Percentiles rank a stretch among this genome's conserved stretches.
These are phyloP conservation scores for Cordyceps tenuipes DNA, from an alignment of 2,329 filamentous ascomycete species.

Conservation along the genomic window DNA sequence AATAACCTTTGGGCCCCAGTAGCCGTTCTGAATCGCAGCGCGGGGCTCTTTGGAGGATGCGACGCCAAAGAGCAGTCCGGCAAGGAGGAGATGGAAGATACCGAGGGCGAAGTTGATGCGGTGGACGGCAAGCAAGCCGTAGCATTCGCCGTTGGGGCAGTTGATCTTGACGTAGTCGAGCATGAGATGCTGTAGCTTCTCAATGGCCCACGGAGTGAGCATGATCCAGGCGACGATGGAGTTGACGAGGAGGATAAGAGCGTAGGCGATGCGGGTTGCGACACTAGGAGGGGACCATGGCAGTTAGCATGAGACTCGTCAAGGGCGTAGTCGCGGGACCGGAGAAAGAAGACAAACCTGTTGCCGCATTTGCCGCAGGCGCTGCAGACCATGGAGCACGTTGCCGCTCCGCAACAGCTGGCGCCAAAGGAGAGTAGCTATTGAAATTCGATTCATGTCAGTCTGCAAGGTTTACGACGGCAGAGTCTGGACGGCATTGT, in stretches of 20 bases:
- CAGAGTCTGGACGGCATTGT: neutral
- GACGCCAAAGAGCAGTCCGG: slow-evolving; percentile 77
- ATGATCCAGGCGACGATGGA: slow-evolving; percentile 97
- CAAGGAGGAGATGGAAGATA: slow-evolving; percentile 83
- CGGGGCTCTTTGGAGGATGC: slow-evolving; percentile 78
- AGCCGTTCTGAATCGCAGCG: slow-evolving; percentile 91
- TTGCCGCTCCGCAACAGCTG: slow-evolving; percentile 93
- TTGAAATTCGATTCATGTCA: slow-evolving; percentile 13
- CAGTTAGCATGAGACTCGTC: slow-evolving; percentile 4
- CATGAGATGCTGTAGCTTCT: slow-evolving; percentile 85
- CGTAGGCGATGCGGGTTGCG: slow-evolving; percentile 93
- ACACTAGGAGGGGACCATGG: slow-evolving; percentile 49
- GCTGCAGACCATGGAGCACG: slow-evolving; percentile 91
- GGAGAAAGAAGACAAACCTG: slow-evolving; percentile 48
- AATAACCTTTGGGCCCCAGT: slow-evolving; percentile 94
- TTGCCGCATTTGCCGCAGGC: slow-evolving; percentile 96
- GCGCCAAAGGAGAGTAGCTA: slow-evolving; percentile 70
- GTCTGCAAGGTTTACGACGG: neutral
- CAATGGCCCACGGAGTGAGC: slow-evolving; percentile 97
- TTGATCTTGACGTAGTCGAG: slow-evolving; percentile 94
- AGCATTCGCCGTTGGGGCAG: slow-evolving; percentile 83
- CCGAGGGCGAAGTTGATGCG: slow-evolving; percentile 97
- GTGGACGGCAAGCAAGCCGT: slow-evolving; percentile 93
- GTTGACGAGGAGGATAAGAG: slow-evolving; percentile 89
- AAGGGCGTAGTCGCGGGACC: neutral